Evolutionary conservation across 164 flowering plant genomes (phyloP).

Genomic region (Magnolia kwangsiensis): DNA sequence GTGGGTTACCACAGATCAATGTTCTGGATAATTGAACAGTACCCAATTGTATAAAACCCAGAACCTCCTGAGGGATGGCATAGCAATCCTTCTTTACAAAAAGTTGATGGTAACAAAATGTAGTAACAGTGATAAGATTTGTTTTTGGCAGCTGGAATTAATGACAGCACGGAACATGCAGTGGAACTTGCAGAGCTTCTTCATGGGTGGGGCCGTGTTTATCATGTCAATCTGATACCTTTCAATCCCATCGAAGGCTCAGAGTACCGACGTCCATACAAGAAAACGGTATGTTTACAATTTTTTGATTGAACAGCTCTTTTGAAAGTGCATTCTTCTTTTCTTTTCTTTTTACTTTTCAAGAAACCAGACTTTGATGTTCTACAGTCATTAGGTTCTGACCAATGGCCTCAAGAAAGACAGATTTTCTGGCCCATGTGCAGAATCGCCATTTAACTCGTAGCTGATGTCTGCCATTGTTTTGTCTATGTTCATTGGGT

Average conservation of each 20-base stretch:
- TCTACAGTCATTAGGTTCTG: background rate
- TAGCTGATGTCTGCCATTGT: too few relatives aligned
- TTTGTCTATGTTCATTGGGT: too few relatives aligned
- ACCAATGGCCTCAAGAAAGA: background rate
- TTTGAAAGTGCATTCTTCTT: background rate
- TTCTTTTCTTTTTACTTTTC: background rate
- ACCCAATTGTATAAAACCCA: too few relatives aligned
- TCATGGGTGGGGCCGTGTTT: constrained; percentile 74
- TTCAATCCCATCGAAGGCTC: constrained; percentile 91
- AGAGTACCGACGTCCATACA: constrained; percentile 76
- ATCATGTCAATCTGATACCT: constrained; percentile 94
- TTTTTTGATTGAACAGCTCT: background rate
- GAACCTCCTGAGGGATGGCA: too few relatives aligned
- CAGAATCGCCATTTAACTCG: too few relatives aligned
- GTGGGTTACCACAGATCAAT: too few relatives aligned
- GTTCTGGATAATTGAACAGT: too few relatives aligned
- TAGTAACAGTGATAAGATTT: background rate
- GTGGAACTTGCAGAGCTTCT: constrained; percentile 83
- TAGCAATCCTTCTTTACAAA: background rate
- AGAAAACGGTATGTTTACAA: constrained; percentile 52
- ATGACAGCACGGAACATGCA: constrained; percentile 78
- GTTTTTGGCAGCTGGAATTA: constrained; percentile 72
- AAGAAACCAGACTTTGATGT: background rate
- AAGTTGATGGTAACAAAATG: background rate
- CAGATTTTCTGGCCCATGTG: background rate